phyloP scores from a whole-genome alignment of 2,329 filamentous ascomycete genomes.

The Cercospora sojina region DNA sequence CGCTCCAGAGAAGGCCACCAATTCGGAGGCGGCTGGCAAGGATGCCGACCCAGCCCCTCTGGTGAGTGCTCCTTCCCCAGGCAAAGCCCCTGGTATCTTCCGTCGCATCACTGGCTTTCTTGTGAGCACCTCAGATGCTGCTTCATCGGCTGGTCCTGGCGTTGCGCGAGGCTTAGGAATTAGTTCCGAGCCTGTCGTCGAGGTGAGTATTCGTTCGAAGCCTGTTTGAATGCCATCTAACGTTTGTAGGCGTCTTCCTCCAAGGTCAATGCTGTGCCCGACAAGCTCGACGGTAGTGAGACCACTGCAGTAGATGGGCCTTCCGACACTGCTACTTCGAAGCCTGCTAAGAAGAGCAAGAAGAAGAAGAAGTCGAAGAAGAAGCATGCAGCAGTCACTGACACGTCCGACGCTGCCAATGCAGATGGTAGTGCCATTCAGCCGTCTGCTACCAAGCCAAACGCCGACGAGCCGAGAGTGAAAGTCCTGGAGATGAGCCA shows the following conservation, averaged over 20 bases:
- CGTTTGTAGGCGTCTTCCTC: background rate
- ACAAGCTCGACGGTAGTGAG: background rate
- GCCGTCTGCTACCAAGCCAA: background rate
- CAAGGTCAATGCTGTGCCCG: background rate
- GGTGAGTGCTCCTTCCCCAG: background rate
- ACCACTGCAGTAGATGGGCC: constrained; percentile 1
- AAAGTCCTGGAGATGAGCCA: constrained; percentile 17
- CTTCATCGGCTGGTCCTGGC: background rate
- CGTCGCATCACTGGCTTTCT: constrained; percentile 9
- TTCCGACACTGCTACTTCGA: constrained; percentile 3
- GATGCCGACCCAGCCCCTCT: background rate
- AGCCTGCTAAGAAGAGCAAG: constrained; percentile 16
- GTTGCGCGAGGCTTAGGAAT: background rate
- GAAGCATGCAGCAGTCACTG: background rate
- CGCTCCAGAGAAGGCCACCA: background rate
- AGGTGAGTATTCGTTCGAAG: background rate
- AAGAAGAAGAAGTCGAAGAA: constrained; percentile 19
- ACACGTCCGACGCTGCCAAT: background rate
- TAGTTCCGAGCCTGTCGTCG: background rate
- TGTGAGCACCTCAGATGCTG: background rate
- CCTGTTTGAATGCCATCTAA: background rate
- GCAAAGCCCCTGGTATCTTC: background rate
- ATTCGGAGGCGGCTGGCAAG: background rate
- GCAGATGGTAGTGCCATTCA: background rate
- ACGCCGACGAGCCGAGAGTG: background rate